Evolutionary conservation across 768 basidiomycete genomes (phyloP).

Genomic region (Hysterangium stoloniferum): DNA sequence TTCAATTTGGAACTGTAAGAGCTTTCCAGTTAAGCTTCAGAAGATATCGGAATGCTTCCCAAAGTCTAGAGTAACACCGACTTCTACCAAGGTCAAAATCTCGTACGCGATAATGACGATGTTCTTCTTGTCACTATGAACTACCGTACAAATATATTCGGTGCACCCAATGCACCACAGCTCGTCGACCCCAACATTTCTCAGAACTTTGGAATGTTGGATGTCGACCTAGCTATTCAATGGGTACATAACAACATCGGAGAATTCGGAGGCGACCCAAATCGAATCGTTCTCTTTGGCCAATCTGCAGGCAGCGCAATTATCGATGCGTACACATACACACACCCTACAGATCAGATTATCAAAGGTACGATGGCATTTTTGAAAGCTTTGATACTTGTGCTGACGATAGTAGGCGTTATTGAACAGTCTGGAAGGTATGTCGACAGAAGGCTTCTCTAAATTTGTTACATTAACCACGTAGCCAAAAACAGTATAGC

Average conservation of each 20-base stretch:
- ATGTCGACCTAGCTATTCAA: conserved; percentile 34
- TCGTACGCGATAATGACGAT: conserved; percentile 7
- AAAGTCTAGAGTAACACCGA: not conserved
- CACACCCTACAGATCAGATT: conserved; percentile 5
- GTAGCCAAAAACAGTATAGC: conserved; percentile 6
- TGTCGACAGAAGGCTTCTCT: too few relatives aligned
- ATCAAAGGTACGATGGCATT: conserved; percentile 1
- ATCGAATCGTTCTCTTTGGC: conserved; percentile 17
- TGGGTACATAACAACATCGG: conserved; percentile 43
- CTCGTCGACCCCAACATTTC: conserved; percentile 17
- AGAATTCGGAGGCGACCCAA: conserved; percentile 37
- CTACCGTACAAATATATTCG: conserved; percentile 34
- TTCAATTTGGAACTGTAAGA: conserved; percentile 22
- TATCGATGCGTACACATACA: conserved; percentile 3
- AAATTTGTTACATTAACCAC: too few relatives aligned
- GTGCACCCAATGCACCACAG: conserved; percentile 33
- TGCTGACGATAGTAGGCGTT: not conserved
- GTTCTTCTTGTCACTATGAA: conserved; percentile 19
- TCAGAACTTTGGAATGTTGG: conserved; percentile 35
- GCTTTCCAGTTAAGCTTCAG: not conserved
- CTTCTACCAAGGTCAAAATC: conserved; percentile 6
- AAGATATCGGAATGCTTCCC: not conserved
- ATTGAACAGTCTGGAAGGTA: conserved; percentile 10
- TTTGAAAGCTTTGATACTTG: not conserved
- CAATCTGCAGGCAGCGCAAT: not conserved